Conservation (phyloP, 208 protist genomes). For the Trypanosoma avium region DNA sequence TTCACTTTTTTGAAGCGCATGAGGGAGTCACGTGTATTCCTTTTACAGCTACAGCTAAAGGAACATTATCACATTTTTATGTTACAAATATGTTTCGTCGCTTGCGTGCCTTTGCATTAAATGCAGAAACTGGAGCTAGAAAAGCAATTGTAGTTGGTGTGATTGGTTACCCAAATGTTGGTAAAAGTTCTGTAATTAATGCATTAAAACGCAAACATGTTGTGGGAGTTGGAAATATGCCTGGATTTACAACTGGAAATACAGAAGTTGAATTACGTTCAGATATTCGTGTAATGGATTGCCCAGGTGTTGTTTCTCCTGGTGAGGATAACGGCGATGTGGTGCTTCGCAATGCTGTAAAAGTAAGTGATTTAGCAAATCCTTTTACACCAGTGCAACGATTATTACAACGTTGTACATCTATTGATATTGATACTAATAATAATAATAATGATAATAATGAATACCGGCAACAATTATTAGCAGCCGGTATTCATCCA, state of each 20-base stretch:
- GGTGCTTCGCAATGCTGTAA: slow-evolving; percentile 95
- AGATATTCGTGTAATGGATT: slow-evolving; percentile 96
- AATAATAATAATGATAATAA: no score
- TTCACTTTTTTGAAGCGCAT: slow-evolving; percentile 81
- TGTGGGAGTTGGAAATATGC: slow-evolving; percentile 89
- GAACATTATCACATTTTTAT: slow-evolving; percentile 50
- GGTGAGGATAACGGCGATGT: slow-evolving; percentile 89
- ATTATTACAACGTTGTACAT: slow-evolving; percentile 87
- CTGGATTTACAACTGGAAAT: slow-evolving; percentile 94
- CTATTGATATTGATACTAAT: slow-evolving; percentile 30
- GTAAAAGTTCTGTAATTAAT: slow-evolving; percentile 98
- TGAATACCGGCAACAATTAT: slow-evolving; percentile 5
- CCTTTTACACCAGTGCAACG: slow-evolving; percentile 89
- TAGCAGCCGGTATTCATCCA: slow-evolving; percentile 49
- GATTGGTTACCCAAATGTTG: slow-evolving; percentile 98
- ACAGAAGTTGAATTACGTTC: slow-evolving; percentile 96
- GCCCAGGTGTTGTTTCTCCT: slow-evolving; percentile 95
- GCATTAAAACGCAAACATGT: slow-evolving; percentile 94
- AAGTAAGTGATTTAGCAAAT: slow-evolving; percentile 93
- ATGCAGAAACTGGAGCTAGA: slow-evolving; percentile 71
- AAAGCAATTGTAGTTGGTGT: slow-evolving; percentile 95
- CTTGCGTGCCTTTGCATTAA: slow-evolving; percentile 88
- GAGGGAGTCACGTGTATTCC: slow-evolving; percentile 82
- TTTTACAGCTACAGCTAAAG: slow-evolving; percentile 89
- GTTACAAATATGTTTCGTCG: slow-evolving; percentile 86